These are phyloP conservation scores for Trypanosoma cruzi DNA, from an alignment of 208 protist species.

Conservation along the genomic window DNA sequence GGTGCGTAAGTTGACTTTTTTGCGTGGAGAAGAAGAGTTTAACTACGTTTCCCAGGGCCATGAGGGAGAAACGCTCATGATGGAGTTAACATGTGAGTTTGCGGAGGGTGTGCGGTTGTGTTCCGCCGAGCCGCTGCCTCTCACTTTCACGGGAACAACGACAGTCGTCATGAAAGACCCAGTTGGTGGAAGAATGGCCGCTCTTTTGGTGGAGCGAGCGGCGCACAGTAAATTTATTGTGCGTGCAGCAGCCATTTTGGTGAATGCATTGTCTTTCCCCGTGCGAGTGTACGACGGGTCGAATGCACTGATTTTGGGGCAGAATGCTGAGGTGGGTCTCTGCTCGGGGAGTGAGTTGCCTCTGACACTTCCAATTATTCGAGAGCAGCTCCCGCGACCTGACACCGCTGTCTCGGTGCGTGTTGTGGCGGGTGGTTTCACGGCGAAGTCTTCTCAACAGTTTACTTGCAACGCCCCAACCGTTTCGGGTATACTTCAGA, in stretches of 20 bases:
- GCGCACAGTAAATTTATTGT: constrained; percentile 17
- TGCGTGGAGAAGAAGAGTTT: constrained; percentile 14
- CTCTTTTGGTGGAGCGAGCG: constrained; percentile 18
- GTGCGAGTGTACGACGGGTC: constrained; percentile 25
- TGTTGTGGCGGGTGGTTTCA: constrained; percentile 5
- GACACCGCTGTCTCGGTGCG: neutral
- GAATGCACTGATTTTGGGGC: constrained; percentile 11
- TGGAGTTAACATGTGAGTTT: constrained; percentile 19
- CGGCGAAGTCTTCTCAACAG: constrained; percentile 27
- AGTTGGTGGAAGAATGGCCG: constrained; percentile 3
- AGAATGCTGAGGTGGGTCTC: constrained; percentile 11
- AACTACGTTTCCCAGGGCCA: constrained; percentile 17
- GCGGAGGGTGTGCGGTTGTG: constrained; percentile 13
- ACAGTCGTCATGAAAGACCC: constrained; percentile 5
- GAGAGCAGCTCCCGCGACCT: neutral
- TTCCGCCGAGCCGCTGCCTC: constrained; percentile 5
- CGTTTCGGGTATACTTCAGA: constrained; percentile 33
- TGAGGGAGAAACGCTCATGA: neutral
- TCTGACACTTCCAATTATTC: constrained; percentile 1
- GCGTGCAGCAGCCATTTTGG: constrained; percentile 8
- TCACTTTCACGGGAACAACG: constrained; percentile 14
- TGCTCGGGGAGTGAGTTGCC: neutral
- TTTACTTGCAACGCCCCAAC: constrained; percentile 31
- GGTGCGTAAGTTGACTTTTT: neutral
- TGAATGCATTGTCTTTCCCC: constrained; percentile 20